Evolutionary conservation across 2,329 filamentous ascomycete species (phyloP), one percentile per base, ranked within the genome.

Genomic region (Penicillium corylophilum): DNA sequence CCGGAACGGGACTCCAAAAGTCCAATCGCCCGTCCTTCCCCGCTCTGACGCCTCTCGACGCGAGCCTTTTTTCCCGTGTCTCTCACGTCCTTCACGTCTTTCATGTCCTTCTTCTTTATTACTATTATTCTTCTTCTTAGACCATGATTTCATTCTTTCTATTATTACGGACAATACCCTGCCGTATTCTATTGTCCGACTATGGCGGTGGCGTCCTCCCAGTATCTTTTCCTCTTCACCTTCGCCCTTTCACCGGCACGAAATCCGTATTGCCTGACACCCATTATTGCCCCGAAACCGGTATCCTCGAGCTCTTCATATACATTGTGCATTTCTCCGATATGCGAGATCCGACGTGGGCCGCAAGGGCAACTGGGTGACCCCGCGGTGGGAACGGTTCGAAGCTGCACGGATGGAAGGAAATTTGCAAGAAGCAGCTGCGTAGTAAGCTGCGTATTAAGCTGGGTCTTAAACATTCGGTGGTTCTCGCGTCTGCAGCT

Each of bases 1-100:
- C 55, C 64, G 60, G 64, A 62, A 63, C 62, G 64, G 67, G 65
- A 64, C 60, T 63, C 60, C 57, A 61, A 62, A 59, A 62, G 59
- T 62, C 64, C 57, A 58, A 62, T 64, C 63, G 61, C 62, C 61
- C 64, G 60, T 60, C 62, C 60, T 65, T 63, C 61, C 60, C 57
- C 69, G 64, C 67, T 69, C 58, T 61, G 54, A 61, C 53, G 55
- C 51, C 55, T 58, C 44, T 56, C 51, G 46, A 62, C 54, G 62
- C 50, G 50, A 63, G 26, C 35, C 44, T 44, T 53, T 46, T 59
- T 48, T 46, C 26, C n/a, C n/a, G n/a, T n/a, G n/a, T n/a, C n/a
- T n/a, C n/a, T n/a, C n/a, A 33, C 44, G 35, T 44, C 15, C 23
- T 31, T 23, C 31, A 28, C 24, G 20, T 41, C 35, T 38, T 20